Conservation (phyloP, 768 basidiomycete species). For the Favolaschia claudopus region DNA sequence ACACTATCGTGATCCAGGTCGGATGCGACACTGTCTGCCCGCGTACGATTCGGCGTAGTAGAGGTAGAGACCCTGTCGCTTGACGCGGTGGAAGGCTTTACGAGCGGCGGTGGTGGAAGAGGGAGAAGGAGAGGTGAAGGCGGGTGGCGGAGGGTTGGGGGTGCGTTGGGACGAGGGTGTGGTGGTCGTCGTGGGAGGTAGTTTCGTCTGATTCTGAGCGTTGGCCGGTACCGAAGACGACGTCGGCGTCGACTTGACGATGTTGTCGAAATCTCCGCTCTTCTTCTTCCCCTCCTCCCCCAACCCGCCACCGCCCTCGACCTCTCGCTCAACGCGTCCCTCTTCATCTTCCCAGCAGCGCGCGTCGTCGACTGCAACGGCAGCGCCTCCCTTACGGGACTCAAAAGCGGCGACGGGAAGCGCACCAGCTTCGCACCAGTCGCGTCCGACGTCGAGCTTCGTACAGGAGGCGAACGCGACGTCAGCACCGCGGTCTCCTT, state of each 20-base stretch:
- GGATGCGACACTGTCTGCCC: too few relatives aligned
- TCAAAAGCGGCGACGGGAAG: constrained; percentile 21
- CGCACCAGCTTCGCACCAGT: constrained; percentile 14
- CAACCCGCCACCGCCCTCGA: constrained; percentile 47
- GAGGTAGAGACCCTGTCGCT: constrained; percentile 30
- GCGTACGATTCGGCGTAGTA: background rate
- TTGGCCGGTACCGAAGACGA: too few relatives aligned
- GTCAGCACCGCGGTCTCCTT: too few relatives aligned
- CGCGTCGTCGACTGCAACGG: constrained; percentile 22
- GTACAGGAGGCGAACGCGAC: constrained; percentile 21
- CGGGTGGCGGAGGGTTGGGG: too few relatives aligned
- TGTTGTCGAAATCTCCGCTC: background rate
- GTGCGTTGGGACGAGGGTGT: background rate
- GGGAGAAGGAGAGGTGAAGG: too few relatives aligned
- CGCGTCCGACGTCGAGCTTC: too few relatives aligned
- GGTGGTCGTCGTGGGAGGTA: background rate
- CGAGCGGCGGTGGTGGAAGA: constrained; percentile 7
- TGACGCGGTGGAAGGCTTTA: constrained; percentile 28
- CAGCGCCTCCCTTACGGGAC: constrained; percentile 18
- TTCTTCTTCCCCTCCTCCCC: constrained; percentile 11
- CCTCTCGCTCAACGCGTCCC: constrained; percentile 42
- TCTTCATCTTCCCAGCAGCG: constrained; percentile 24
- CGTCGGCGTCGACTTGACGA: too few relatives aligned
- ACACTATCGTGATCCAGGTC: too few relatives aligned
- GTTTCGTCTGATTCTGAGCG: too few relatives aligned